These are phyloP conservation scores for Colletotrichum sp. DNA, from an alignment of 2,329 filamentous ascomycete species.

Conservation along the genomic window DNA sequence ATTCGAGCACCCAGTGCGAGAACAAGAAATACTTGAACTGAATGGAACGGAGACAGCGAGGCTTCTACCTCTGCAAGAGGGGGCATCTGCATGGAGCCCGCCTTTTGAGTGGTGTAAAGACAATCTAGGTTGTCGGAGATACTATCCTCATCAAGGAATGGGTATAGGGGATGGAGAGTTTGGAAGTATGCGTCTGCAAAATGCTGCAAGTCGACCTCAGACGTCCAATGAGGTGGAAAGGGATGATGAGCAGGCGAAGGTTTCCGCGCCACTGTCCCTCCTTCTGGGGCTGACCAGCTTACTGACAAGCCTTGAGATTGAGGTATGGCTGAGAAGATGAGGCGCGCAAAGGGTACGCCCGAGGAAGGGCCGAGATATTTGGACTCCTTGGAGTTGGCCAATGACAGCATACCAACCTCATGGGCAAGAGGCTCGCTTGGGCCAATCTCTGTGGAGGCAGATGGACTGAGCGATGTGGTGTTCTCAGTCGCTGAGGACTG, in stretches of 20 bases:
- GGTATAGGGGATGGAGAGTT: slow-evolving; percentile 51
- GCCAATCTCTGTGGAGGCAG: slow-evolving; percentile 17
- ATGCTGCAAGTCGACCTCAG: slow-evolving; percentile 30
- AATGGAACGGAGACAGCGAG: slow-evolving; percentile 29
- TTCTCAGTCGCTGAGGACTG: not conserved
- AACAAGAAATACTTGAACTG: slow-evolving; percentile 58
- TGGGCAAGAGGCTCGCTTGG: slow-evolving; percentile 39
- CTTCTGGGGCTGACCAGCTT: not conserved
- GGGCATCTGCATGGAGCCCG: not conserved
- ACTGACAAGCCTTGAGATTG: slow-evolving; percentile 10
- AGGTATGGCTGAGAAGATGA: slow-evolving; percentile 46
- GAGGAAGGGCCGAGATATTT: slow-evolving; percentile 61
- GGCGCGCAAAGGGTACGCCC: slow-evolving; percentile 55
- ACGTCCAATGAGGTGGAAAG: not conserved
- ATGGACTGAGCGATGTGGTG: not conserved
- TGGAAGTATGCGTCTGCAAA: slow-evolving; percentile 53
- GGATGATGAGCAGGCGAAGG: slow-evolving; percentile 12
- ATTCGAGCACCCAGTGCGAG: slow-evolving; percentile 52
- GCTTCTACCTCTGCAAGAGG: slow-evolving; percentile 16
- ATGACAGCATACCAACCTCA: slow-evolving; percentile 56
- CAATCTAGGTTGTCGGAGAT: slow-evolving; percentile 34
- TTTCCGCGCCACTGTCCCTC: not conserved
- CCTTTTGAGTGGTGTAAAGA: slow-evolving; percentile 31
- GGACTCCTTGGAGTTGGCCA: slow-evolving; percentile 49
- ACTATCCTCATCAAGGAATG: slow-evolving; percentile 49